phyloP scores from a whole-genome alignment of 1,284 basidiomycete species.

The Cystobasidium sp. region DNA sequence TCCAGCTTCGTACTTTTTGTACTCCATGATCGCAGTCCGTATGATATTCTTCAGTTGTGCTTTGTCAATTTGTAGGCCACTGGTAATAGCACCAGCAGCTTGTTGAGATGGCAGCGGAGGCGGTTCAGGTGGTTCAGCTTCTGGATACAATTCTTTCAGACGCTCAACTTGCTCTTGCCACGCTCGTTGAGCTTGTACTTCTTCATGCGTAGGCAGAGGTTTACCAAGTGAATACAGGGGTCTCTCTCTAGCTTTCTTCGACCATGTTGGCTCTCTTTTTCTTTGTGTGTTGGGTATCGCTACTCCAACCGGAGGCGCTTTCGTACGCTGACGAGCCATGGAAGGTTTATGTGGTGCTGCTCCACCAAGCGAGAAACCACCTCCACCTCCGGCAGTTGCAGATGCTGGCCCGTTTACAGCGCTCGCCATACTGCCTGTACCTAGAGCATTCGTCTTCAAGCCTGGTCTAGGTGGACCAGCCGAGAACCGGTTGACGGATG shows the following conservation, averaged over 20 bases:
- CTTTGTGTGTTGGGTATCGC: conserved; percentile 23
- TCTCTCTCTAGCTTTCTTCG: background rate
- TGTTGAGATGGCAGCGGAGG: conserved; percentile 33
- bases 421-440: conserved; percentile 7
- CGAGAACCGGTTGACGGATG: background rate
- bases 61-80: conserved; percentile 14
- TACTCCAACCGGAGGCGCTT: conserved; percentile 15
- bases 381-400: background rate
- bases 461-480: background rate
- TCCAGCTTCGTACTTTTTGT: conserved; percentile 16
- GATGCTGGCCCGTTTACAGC: background rate
- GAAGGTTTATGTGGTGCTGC: conserved; percentile 5
- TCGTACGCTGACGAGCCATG: background rate
- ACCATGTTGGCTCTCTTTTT: conserved; percentile 21
- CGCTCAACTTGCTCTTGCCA: conserved; percentile 37
- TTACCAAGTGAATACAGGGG: conserved; percentile 34
- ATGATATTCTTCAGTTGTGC: conserved; percentile 23
- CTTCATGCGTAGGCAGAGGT: conserved; percentile 38
- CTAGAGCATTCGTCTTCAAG: background rate
- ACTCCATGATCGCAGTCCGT: conserved; percentile 29
- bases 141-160: conserved; percentile 29
- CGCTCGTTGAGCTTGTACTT: conserved; percentile 34
- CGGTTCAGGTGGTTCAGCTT: conserved; percentile 30
- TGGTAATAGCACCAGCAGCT: background rate
- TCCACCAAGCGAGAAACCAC: conserved; percentile 29